A percentile compares a stretch with the other conserved stretches of the same genome.
Conservation (phyloP, 345 rosid species). For the Eucalyptus microcorys region DNA sequence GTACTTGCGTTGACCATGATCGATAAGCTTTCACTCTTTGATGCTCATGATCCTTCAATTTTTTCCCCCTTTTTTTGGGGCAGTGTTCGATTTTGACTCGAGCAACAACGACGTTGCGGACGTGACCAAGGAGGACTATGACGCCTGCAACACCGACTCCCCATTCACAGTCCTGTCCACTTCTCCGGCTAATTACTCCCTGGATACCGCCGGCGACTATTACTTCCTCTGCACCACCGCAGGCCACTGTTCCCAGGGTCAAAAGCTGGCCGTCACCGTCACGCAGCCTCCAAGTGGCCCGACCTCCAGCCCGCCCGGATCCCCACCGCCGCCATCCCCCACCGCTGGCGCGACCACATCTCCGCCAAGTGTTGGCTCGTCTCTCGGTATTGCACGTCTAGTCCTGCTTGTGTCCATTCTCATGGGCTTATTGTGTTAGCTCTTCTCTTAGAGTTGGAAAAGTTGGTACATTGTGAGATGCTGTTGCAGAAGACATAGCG, state of each 20-base stretch:
- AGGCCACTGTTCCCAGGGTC: slow-evolving; percentile 26
- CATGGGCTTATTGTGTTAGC: background rate
- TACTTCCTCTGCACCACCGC: slow-evolving; percentile 13
- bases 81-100: slow-evolving; percentile 22
- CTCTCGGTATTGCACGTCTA: background rate
- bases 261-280: slow-evolving; percentile 14
- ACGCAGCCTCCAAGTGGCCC: background rate
- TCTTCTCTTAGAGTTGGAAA: background rate
- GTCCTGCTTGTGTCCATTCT: background rate
- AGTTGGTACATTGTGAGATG: background rate
- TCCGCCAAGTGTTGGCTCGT: background rate
- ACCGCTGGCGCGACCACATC: background rate
- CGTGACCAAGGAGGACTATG: slow-evolving; percentile 17
- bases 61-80: background rate
- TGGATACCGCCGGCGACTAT: slow-evolving; percentile 22
- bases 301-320: background rate
- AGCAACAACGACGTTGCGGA: slow-evolving; percentile 20
- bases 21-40: background rate
- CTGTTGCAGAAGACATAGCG: background rate
- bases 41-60: background rate
- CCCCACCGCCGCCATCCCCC: background rate
- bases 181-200: slow-evolving; percentile 16
- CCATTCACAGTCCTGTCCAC: background rate
- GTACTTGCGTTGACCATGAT: background rate
- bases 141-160: slow-evolving; percentile 12